Evolutionary conservation across 2,329 filamentous ascomycete species (phyloP).

Genomic region (Ascomycota sp.): DNA sequence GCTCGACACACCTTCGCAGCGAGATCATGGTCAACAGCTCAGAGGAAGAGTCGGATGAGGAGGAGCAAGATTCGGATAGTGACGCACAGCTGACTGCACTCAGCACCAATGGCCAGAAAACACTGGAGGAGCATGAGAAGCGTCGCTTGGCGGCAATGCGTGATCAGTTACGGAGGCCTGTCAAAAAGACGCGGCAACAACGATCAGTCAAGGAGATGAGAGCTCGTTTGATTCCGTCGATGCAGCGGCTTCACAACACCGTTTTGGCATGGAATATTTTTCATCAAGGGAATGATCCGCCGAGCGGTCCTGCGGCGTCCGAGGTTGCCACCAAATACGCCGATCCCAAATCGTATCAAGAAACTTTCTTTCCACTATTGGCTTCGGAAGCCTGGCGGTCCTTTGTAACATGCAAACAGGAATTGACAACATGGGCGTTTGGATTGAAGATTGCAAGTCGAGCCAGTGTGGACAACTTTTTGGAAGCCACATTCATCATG

Average conservation of each 20-base stretch:
- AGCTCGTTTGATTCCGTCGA: constrained; percentile 73
- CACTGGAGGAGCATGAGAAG: constrained; percentile 25
- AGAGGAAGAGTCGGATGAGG: constrained; percentile 53
- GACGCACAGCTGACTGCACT: constrained; percentile 29
- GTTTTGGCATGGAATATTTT: constrained; percentile 94
- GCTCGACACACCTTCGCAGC: constrained; percentile 50
- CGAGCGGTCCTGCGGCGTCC: constrained; percentile 51
- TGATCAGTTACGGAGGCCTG: constrained; percentile 43
- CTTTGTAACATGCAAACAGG: constrained; percentile 77
- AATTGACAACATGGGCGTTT: constrained; percentile 60
- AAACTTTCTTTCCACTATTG: constrained; percentile 76
- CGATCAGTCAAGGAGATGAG: constrained; percentile 86
- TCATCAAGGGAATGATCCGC: constrained; percentile 69
- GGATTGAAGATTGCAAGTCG: constrained; percentile 76
- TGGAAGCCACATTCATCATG: constrained; percentile 78
- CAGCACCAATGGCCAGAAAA: constrained; percentile 25
- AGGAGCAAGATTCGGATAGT: constrained; percentile 36
- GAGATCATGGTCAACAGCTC: constrained; percentile 82
- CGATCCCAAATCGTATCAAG: constrained; percentile 61
- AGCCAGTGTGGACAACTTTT: constrained; percentile 76
- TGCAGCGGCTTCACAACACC: constrained; percentile 64
- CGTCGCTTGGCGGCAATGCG: constrained; percentile 26
- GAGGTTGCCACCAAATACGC: constrained; percentile 60
- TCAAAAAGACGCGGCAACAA: constrained; percentile 64
- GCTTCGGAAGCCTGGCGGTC: constrained; percentile 91